These are phyloP conservation scores for Linnemannia elongata DNA, from an alignment of 192 early-diverging fungal genomes.

Conservation along the genomic window DNA sequence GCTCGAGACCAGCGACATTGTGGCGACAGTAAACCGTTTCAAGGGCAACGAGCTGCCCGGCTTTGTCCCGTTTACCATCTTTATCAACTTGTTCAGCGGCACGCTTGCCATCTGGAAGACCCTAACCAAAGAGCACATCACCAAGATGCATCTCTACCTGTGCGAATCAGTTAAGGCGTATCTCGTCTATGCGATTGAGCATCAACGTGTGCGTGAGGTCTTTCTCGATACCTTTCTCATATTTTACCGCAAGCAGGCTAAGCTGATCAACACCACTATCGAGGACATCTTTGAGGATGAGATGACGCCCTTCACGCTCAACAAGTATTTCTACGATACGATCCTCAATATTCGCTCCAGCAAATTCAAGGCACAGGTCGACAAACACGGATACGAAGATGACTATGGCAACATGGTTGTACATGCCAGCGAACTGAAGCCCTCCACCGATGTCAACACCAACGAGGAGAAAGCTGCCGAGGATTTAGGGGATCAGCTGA, in stretches of 20 bases:
- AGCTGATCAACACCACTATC: not conserved
- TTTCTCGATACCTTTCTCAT: constrained; percentile 10
- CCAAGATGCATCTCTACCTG: not conserved
- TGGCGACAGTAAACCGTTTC: not conserved
- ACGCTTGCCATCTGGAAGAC: not conserved
- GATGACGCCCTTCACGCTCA: not conserved
- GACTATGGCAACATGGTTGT: no score
- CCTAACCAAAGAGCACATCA: not conserved
- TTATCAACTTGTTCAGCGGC: constrained; percentile 12
- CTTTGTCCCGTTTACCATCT: constrained; percentile 3
- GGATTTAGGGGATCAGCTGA: not conserved
- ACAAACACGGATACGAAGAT: no score
- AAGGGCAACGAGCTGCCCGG: constrained; percentile 11
- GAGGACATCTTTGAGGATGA: constrained; percentile 9
- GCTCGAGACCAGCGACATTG: not conserved
- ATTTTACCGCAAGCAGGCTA: not conserved
- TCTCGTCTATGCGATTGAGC: not conserved
- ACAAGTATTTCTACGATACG: not conserved
- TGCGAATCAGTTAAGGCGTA: not conserved
- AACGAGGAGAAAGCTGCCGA: not conserved
- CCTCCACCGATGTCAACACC: not conserved
- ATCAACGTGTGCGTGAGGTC: not conserved
- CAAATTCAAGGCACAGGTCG: not conserved
- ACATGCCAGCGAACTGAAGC: no score
- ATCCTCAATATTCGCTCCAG: not conserved